Evolutionary conservation across 768 basidiomycete species (phyloP).

Genomic region (Leccinum ochraceum): DNA sequence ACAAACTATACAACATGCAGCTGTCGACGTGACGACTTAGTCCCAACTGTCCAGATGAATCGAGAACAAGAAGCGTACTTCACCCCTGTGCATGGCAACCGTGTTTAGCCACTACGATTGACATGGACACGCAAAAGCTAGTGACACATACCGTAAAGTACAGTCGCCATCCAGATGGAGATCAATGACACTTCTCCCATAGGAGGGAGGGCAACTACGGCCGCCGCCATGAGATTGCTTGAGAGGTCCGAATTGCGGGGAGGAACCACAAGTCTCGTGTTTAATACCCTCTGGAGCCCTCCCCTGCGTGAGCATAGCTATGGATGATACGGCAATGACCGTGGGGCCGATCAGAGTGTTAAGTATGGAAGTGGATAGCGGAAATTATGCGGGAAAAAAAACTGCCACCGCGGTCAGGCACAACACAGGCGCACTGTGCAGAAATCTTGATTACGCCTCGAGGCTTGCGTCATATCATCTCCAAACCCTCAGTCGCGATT

Average conservation of each 20-base stretch:
- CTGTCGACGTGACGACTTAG: conserved; percentile 2
- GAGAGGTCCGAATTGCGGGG: neutral
- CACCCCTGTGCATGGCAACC: conserved; percentile 1
- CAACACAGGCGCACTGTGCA: neutral
- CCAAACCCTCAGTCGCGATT: neutral
- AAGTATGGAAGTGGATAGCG: neutral
- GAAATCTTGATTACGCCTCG: neutral
- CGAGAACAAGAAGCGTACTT: conserved; percentile 6
- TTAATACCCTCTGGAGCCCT: conserved; percentile 5
- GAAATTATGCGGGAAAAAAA: conserved; percentile 1
- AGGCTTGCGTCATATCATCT: neutral
- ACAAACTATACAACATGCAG: conserved; percentile 15
- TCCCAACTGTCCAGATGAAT: neutral
- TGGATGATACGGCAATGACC: neutral
- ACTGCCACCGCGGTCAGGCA: conserved; percentile 5
- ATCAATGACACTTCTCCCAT: conserved; percentile 17
- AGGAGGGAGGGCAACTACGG: conserved; percentile 2
- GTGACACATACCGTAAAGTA: conserved; percentile 19
- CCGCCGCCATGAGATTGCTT: conserved; percentile 5
- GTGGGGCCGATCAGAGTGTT: neutral
- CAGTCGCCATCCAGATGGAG: conserved; percentile 18
- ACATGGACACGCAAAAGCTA: neutral
- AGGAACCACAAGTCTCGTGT: neutral
- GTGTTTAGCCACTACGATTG: neutral
- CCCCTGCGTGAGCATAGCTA: neutral